A percentile compares a stretch with the other conserved stretches of the same genome.
These are phyloP conservation scores for Beauveria pseudobassiana DNA, from an alignment of 2,329 filamentous ascomycete genomes.

Conservation along the genomic window DNA sequence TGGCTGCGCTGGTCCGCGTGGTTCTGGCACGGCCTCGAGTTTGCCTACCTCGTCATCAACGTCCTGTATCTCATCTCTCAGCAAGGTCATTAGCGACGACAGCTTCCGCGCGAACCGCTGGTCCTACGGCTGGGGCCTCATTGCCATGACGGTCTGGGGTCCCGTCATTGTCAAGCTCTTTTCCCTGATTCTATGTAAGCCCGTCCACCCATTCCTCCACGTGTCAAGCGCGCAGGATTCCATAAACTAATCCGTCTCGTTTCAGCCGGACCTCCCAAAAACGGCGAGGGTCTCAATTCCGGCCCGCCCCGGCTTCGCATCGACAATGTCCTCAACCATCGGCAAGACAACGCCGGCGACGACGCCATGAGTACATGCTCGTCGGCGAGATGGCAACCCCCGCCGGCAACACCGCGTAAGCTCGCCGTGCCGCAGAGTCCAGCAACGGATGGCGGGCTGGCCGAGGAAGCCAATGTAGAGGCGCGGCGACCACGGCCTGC, in stretches of 20 bases:
- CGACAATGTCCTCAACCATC: constrained; percentile 31
- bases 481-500: background rate
- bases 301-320: constrained; percentile 31
- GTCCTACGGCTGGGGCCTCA: constrained; percentile 32
- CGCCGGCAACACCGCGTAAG: background rate
- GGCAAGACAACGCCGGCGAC: constrained; percentile 15
- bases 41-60: constrained; percentile 30
- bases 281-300: constrained; percentile 27
- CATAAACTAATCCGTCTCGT: background rate
- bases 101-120: constrained; percentile 29
- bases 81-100: constrained; percentile 27
- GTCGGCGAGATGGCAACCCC: background rate
- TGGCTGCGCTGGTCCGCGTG: constrained; percentile 23
- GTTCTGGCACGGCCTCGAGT: constrained; percentile 29
- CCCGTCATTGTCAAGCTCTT: constrained; percentile 33
- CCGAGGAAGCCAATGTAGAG: background rate
- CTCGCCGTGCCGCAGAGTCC: background rate
- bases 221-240: background rate
- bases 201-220: background rate
- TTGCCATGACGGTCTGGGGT: constrained; percentile 32
- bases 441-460: background rate
- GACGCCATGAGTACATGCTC: constrained; percentile 9
- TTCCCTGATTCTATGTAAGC: constrained; percentile 29
- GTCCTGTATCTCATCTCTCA: constrained; percentile 31
- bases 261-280: constrained; percentile 30